Evolutionary conservation across 768 basidiomycete genomes (phyloP).

Genomic region (Auricularia cornea): DNA sequence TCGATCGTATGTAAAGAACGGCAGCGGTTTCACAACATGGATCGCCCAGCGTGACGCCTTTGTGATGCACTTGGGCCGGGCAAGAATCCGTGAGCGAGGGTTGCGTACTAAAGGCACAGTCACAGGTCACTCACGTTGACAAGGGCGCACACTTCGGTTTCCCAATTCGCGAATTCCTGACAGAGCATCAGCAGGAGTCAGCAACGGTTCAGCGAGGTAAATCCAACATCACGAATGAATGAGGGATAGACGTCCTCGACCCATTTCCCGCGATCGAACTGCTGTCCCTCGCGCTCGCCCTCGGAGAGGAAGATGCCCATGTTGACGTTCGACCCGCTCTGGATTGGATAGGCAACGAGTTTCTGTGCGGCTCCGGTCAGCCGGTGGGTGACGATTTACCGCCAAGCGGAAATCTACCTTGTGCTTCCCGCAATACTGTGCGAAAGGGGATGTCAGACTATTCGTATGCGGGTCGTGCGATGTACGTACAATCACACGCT

Average conservation of each 20-base stretch:
- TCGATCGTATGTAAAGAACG: constrained; percentile 28
- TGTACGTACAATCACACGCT: not conserved
- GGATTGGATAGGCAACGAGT: not conserved
- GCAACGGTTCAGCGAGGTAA: no score
- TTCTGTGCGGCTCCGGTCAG: not conserved
- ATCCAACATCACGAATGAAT: no score
- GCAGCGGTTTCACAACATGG: constrained; percentile 32
- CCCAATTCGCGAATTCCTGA: no score
- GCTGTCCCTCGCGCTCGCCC: not conserved
- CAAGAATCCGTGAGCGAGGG: no score
- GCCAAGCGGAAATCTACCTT: not conserved
- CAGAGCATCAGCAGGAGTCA: no score
- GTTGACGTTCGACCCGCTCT: not conserved
- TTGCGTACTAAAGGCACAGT: no score
- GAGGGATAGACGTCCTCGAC: no score
- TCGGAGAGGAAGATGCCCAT: not conserved
- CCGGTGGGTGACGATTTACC: not conserved
- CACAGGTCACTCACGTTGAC: no score
- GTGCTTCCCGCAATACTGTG: not conserved
- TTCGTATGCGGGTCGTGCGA: no score
- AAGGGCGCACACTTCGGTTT: no score
- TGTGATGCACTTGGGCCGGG: constrained; percentile 32
- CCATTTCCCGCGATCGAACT: not conserved
- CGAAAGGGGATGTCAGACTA: no score
- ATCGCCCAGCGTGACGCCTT: constrained; percentile 37